A percentile compares a stretch with the other conserved stretches of the same genome.
Conservation (phyloP, 75 land plant species). For the Azolla pinnata region DNA sequence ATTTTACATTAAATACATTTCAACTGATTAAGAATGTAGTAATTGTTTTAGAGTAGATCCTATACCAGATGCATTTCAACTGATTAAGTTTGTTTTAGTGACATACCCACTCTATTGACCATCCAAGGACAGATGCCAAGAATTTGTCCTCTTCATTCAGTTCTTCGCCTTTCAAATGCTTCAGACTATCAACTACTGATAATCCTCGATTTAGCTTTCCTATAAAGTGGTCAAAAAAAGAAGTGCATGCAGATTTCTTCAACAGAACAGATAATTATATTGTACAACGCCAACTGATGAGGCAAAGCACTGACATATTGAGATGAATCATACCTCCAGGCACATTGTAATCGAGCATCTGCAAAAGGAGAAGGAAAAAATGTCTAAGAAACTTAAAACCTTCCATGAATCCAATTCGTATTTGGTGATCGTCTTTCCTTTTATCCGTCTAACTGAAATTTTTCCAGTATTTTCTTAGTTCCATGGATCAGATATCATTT, state of each 20-base stretch:
- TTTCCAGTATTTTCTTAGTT: too few relatives aligned
- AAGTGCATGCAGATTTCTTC: neutral
- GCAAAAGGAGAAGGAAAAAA: slow-evolving; percentile 7
- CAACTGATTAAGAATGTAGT: too few relatives aligned
- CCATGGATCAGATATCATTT: too few relatives aligned
- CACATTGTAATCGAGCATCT: slow-evolving; percentile 99
- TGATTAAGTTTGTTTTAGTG: too few relatives aligned
- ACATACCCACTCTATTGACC: slow-evolving; percentile 99
- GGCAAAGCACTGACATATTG: neutral
- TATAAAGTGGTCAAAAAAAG: slow-evolving; percentile 22
- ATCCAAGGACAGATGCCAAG: slow-evolving; percentile 73
- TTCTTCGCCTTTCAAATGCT: slow-evolving; percentile 57
- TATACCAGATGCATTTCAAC: too few relatives aligned
- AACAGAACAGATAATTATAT: slow-evolving; percentile 1
- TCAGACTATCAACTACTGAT: slow-evolving; percentile 90
- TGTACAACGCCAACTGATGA: neutral
- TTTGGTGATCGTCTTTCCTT: too few relatives aligned
- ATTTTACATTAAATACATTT: too few relatives aligned
- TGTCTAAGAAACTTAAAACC: too few relatives aligned
- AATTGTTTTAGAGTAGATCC: too few relatives aligned
- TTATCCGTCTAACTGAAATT: too few relatives aligned
- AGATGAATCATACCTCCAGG: slow-evolving; percentile 74
- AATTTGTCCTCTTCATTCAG: slow-evolving; percentile 63
- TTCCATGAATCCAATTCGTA: too few relatives aligned
- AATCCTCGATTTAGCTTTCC: slow-evolving; percentile 93